Percentiles rank a stretch among this genome's conserved stretches.
phyloP scores from a whole-genome alignment of 768 basidiomycete genomes.

The Mrakia blollopis region DNA sequence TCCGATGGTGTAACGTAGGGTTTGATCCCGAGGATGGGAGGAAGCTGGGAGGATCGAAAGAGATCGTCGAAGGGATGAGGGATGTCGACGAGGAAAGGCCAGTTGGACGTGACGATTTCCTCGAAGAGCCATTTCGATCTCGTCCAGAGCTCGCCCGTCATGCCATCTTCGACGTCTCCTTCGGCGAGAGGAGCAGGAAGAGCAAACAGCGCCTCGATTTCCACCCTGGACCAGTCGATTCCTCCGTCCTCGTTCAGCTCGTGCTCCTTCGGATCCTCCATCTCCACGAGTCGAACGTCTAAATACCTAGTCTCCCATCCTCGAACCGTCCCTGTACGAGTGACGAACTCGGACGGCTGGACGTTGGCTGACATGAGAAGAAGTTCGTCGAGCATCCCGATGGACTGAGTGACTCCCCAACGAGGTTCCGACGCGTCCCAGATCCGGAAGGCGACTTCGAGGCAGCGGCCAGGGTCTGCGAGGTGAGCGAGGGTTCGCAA shows the following conservation, averaged over 20 bases:
- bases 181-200: neutral
- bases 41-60: neutral
- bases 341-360: neutral
- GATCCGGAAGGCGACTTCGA: slow-evolving; percentile 7
- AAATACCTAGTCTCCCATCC: neutral
- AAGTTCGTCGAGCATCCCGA: neutral
- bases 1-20: neutral
- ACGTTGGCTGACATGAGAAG: neutral
- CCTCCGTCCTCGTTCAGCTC: neutral
- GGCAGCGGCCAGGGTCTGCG: neutral
- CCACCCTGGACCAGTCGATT: slow-evolving; percentile 11
- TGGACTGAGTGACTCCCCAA: neutral
- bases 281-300: neutral
- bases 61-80: slow-evolving; percentile 10
- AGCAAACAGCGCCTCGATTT: neutral
- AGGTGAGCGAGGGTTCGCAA: neutral
- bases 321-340: neutral
- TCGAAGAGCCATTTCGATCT: slow-evolving; percentile 2
- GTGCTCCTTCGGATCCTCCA: neutral
- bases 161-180: neutral
- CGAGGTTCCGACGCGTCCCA: slow-evolving; percentile 14
- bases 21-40: neutral
- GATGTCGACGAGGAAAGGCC: slow-evolving; percentile 11
- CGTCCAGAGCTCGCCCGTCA: slow-evolving; percentile 5
- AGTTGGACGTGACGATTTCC: slow-evolving; percentile 1